Conservation (phyloP, 164 flowering plant genomes). For the Magnolia sinica region DNA sequence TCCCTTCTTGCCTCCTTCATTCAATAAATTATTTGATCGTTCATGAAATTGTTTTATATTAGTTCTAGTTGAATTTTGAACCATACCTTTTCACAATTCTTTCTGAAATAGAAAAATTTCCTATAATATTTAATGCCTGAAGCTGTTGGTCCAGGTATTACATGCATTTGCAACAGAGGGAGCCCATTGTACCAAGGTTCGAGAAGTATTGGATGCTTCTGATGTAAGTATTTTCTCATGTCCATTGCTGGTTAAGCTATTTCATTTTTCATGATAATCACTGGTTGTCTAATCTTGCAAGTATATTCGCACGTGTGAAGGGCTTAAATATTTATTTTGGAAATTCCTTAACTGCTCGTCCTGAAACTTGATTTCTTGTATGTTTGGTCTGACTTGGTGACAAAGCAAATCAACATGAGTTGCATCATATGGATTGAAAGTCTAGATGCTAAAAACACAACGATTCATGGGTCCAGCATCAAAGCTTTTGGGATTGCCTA, state of each 20-base stretch:
- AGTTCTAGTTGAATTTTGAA: neutral
- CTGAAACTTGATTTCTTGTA: too few relatives aligned
- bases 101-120: neutral
- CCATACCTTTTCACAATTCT: too few relatives aligned
- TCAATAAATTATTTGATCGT: neutral
- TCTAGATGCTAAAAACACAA: too few relatives aligned
- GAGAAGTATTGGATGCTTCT: slow-evolving; percentile 79
- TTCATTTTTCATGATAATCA: neutral
- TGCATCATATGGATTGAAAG: too few relatives aligned
- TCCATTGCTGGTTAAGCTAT: neutral
- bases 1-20: neutral
- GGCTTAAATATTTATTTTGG: too few relatives aligned
- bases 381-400: too few relatives aligned
- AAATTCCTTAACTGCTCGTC: too few relatives aligned
- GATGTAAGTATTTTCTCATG: slow-evolving; percentile 56
- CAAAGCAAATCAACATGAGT: too few relatives aligned
- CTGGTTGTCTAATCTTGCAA: neutral
- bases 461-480: too few relatives aligned
- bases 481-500: too few relatives aligned
- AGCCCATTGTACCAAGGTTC: slow-evolving; percentile 88
- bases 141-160: slow-evolving; percentile 57
- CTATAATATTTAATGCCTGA: neutral
- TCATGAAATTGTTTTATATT: neutral
- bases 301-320: too few relatives aligned
- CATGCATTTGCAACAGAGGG: slow-evolving; percentile 99